A percentile compares a stretch with the other conserved stretches of the same genome.
Conservation (phyloP, 2,329 filamentous ascomycete genomes). For the Colletotrichum cuscutae region DNA sequence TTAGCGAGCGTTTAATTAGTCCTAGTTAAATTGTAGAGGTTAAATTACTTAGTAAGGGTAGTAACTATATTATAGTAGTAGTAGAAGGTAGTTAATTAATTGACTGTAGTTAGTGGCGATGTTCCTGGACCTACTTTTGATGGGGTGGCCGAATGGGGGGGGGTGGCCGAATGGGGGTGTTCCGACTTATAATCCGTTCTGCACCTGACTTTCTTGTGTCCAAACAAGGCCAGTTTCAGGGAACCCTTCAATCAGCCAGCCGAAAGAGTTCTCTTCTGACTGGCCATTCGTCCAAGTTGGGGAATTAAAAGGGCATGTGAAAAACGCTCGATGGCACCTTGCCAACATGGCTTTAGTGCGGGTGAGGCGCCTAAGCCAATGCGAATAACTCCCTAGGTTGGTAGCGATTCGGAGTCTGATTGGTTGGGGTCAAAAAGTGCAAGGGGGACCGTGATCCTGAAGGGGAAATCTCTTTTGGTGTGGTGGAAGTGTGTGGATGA, state of each 20-base stretch:
- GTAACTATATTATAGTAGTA: too few relatives aligned
- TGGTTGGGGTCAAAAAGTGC: conserved; percentile 15
- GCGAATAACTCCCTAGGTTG: conserved; percentile 13
- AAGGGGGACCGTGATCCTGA: conserved; percentile 25
- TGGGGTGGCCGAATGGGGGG: too few relatives aligned
- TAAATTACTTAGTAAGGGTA: too few relatives aligned
- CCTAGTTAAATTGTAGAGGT: too few relatives aligned
- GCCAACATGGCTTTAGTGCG: conserved; percentile 20
- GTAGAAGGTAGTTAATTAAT: too few relatives aligned
- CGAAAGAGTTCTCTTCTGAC: not conserved
- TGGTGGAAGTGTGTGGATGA: not conserved
- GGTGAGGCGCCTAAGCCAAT: conserved; percentile 15
- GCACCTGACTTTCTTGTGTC: conserved; percentile 13
- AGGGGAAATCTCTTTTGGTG: not conserved
- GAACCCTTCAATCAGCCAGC: not conserved
- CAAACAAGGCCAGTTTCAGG: conserved; percentile 12
- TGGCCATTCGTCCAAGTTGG: conserved; percentile 17
- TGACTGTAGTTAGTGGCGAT: too few relatives aligned
- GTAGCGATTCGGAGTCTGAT: not conserved
- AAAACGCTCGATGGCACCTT: conserved; percentile 9
- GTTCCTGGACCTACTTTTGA: too few relatives aligned
- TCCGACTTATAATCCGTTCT: not conserved
- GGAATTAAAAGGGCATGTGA: conserved; percentile 15
- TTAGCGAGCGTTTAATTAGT: too few relatives aligned
- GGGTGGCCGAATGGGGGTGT: too few relatives aligned